phyloP scores from a whole-genome alignment of 495 filamentous ascomycete genomes.

The Podospora sp. region DNA sequence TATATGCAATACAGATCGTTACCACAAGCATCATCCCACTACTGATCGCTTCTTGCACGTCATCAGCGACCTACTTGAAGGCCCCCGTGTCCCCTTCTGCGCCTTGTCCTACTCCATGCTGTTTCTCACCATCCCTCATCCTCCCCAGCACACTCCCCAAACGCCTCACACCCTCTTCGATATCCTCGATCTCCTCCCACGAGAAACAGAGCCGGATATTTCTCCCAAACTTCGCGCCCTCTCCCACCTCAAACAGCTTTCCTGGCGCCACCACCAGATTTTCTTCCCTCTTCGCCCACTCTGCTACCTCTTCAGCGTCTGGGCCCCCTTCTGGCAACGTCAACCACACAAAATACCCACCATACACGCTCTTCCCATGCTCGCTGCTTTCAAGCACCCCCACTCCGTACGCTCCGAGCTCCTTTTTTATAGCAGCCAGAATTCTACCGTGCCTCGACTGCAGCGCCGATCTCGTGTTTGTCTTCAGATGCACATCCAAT shows the following conservation, averaged over 20 bases:
- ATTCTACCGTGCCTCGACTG: constrained; percentile 57
- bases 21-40: background rate
- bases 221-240: constrained; percentile 56
- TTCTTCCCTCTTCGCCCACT: constrained; percentile 55
- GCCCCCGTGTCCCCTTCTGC: background rate
- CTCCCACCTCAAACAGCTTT: constrained; percentile 65
- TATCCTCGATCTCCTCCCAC: constrained; percentile 68
- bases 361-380: constrained; percentile 44
- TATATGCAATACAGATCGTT: background rate
- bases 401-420: constrained; percentile 64
- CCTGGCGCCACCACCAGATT: constrained; percentile 67
- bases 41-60: background rate
- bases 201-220: constrained; percentile 71
- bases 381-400: constrained; percentile 32
- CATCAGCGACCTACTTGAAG: constrained; percentile 12
- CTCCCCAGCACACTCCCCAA: constrained; percentile 53
- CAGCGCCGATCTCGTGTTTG: constrained; percentile 55
- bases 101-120: background rate
- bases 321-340: constrained; percentile 55
- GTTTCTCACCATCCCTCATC: constrained; percentile 1
- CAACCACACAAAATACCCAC: constrained; percentile 86
- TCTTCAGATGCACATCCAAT: constrained; percentile 47
- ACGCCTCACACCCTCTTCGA: constrained; percentile 70
- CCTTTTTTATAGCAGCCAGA: constrained; percentile 53
- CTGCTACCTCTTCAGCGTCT: constrained; percentile 56